Conservation (phyloP, 2,329 filamentous ascomycete species). For the Cladosporium sphaerospermum region DNA sequence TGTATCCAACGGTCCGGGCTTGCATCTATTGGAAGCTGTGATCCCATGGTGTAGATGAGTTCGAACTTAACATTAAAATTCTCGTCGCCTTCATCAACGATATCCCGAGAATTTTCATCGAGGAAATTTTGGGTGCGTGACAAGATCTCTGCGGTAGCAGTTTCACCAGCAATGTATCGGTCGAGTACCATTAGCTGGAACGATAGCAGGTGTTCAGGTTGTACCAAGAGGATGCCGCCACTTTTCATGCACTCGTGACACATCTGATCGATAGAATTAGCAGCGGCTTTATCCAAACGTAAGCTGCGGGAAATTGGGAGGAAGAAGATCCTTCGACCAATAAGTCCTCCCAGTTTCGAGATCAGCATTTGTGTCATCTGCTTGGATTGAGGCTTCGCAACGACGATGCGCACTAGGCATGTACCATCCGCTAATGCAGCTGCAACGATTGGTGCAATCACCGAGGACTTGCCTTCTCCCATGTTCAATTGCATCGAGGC, state of each 20-base stretch:
- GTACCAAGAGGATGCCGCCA: constrained; percentile 50
- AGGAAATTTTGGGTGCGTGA: constrained; percentile 48
- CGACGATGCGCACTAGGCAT: constrained; percentile 48
- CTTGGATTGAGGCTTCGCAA: constrained; percentile 50
- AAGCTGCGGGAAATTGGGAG: constrained; percentile 50
- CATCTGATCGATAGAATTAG: constrained; percentile 32
- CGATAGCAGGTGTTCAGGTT: constrained; percentile 60
- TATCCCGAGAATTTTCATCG: constrained; percentile 47
- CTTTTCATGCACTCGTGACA: constrained; percentile 38
- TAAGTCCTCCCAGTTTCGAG: constrained; percentile 48
- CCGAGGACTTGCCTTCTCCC: constrained; percentile 64
- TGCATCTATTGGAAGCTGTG: constrained; percentile 34
- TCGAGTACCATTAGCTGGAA: constrained; percentile 59
- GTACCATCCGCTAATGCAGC: constrained; percentile 35
- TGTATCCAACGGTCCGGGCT: constrained; percentile 36
- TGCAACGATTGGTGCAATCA: constrained; percentile 61
- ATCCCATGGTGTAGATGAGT: constrained; percentile 40
- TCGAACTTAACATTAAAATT: constrained; percentile 37
- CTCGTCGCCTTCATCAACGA: constrained; percentile 56
- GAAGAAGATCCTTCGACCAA: constrained; percentile 44
- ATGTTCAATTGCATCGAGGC: constrained; percentile 62
- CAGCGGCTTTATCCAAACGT: constrained; percentile 26
- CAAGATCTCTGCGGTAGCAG: constrained; percentile 42
- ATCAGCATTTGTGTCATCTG: constrained; percentile 55
- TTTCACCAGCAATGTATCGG: constrained; percentile 43